phyloP scores from a whole-genome alignment of 2,329 filamentous ascomycete species.

The Aspergillus caelatus region DNA sequence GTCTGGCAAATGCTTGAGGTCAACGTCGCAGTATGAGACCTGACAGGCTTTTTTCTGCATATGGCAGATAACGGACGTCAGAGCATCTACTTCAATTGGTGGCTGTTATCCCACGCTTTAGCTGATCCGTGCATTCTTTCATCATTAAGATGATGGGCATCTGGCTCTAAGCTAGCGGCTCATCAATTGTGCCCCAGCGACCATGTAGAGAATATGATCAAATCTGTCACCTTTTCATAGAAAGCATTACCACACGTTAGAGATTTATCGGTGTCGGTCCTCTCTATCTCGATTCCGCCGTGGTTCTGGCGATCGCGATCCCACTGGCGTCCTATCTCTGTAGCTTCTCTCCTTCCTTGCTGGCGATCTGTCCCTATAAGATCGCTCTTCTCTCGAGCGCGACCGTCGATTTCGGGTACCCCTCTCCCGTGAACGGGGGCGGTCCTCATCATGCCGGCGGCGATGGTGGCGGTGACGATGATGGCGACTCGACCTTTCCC shows the following conservation, averaged over 20 bases:
- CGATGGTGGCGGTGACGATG: slow-evolving; percentile 52
- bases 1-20: background rate
- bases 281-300: slow-evolving; percentile 34
- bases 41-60: background rate
- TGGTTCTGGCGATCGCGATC: slow-evolving; percentile 34
- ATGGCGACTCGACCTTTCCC: slow-evolving; percentile 47
- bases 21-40: background rate
- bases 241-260: background rate
- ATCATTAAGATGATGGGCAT: background rate
- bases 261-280: slow-evolving; percentile 34
- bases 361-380: slow-evolving; percentile 27
- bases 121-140: background rate
- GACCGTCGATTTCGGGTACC: slow-evolving; percentile 33
- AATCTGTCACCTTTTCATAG: slow-evolving; percentile 1
- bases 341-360: slow-evolving; percentile 31
- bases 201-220: slow-evolving; percentile 1
- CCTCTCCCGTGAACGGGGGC: slow-evolving; percentile 36
- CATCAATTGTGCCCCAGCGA: background rate
- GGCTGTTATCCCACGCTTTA: background rate
- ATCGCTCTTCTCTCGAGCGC: slow-evolving; percentile 26
- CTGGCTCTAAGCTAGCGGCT: background rate
- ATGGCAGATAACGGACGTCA: background rate
- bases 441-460: slow-evolving; percentile 35
- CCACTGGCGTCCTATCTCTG: slow-evolving; percentile 30
- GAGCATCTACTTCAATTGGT: background rate